phyloP scores from a whole-genome alignment of 1,284 basidiomycete genomes.

The Testicularia cyperi region DNA sequence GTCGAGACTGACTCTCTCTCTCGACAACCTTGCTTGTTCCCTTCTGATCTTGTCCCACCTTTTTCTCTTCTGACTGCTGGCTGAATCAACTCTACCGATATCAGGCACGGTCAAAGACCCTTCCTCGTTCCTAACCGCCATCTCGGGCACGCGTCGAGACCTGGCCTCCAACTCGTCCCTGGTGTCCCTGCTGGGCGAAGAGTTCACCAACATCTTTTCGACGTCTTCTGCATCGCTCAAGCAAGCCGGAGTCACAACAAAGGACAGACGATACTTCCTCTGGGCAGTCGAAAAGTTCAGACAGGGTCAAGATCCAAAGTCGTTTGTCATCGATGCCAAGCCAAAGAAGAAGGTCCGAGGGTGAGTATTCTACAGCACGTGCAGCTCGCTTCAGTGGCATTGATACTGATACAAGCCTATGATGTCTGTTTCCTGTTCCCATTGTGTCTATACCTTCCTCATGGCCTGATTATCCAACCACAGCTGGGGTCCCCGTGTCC shows the following conservation, averaged over 20 bases:
- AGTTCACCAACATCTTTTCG: constrained; percentile 73
- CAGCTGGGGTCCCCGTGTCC: constrained; percentile 69
- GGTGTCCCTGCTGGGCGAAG: constrained; percentile 60
- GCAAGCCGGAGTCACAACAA: constrained; percentile 68
- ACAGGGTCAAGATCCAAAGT: constrained; percentile 65
- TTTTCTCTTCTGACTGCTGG: neutral
- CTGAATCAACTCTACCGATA: too few relatives aligned
- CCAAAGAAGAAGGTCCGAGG: constrained; percentile 74
- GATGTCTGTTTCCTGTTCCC: neutral
- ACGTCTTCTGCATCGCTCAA: constrained; percentile 67
- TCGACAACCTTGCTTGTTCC: neutral
- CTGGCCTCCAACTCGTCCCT: constrained; percentile 59
- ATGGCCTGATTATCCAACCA: too few relatives aligned
- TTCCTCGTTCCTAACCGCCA: constrained; percentile 69
- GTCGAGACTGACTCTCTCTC: too few relatives aligned
- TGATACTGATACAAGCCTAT: neutral
- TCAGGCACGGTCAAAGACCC: constrained; percentile 12
- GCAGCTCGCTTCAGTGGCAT: too few relatives aligned
- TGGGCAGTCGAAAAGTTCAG: constrained; percentile 81
- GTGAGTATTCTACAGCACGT: constrained; percentile 3
- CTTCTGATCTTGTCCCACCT: neutral
- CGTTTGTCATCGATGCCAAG: constrained; percentile 69
- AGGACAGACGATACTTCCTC: constrained; percentile 74
- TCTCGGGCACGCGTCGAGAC: constrained; percentile 72
- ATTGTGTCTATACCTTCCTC: neutral